Evolutionary conservation across 495 filamentous ascomycete genomes (phyloP).

Genomic region (Haplographium delicatum): DNA sequence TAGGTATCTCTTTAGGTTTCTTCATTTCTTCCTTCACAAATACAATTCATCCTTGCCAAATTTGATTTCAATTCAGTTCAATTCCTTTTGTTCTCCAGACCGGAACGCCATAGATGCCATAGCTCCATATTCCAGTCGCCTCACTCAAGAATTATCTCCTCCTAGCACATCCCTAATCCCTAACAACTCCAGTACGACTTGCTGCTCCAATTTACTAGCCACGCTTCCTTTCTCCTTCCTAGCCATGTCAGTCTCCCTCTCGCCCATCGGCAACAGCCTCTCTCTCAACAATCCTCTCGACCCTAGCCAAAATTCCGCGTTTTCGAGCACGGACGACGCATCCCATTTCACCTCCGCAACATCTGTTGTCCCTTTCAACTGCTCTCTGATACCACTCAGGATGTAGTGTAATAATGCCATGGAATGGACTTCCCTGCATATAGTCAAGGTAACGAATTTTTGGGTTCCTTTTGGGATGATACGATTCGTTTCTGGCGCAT

Average conservation of each 20-base stretch:
- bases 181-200: constrained; percentile 59
- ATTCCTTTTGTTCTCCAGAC: not conserved
- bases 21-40: not conserved
- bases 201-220: constrained; percentile 66
- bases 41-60: not conserved
- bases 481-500: constrained; percentile 41
- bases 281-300: constrained; percentile 56
- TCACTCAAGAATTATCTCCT: constrained; percentile 6
- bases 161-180: constrained; percentile 42
- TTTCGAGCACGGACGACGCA: constrained; percentile 59
- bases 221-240: constrained; percentile 39
- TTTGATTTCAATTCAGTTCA: not conserved
- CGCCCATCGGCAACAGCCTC: constrained; percentile 63
- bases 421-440: constrained; percentile 69
- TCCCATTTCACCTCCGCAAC: constrained; percentile 73
- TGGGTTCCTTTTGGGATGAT: constrained; percentile 33
- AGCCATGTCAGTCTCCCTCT: constrained; percentile 62
- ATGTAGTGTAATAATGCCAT: constrained; percentile 68
- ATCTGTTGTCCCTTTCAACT: constrained; percentile 52
- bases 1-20: too few species aligned
- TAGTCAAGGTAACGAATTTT: constrained; percentile 58
- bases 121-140: not conserved
- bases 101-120: constrained; percentile 11
- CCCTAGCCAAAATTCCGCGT: constrained; percentile 69
- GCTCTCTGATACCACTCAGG: constrained; percentile 53